These are phyloP conservation scores for Cucurbita maxima DNA, from an alignment of 306 rosid genomes.

Conservation along the genomic window DNA sequence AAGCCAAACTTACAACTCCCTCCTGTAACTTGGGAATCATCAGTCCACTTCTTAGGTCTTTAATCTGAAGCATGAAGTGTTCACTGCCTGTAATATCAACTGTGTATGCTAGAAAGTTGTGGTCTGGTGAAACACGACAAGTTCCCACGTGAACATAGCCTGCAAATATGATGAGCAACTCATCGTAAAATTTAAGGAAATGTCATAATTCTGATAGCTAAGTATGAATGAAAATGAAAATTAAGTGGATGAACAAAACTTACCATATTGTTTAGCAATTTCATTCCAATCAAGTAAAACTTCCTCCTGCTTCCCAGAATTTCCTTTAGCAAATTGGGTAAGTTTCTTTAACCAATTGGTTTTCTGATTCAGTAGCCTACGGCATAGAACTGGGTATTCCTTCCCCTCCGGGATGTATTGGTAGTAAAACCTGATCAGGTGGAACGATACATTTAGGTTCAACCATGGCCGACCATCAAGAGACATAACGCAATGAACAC, in stretches of 20 bases:
- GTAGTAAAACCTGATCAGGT: slow-evolving; percentile 62
- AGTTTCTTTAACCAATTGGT: slow-evolving; percentile 29
- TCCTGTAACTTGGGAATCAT: slow-evolving; percentile 27
- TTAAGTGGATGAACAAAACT: neutral
- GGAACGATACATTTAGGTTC: neutral
- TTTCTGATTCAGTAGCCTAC: slow-evolving; percentile 28
- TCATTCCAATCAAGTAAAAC: slow-evolving; percentile 85
- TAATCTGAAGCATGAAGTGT: slow-evolving; percentile 57
- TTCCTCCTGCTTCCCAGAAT: slow-evolving; percentile 25
- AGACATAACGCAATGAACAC: no score
- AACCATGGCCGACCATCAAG: neutral
- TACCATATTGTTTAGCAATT: slow-evolving; percentile 64
- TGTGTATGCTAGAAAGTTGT: slow-evolving; percentile 73
- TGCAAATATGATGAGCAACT: slow-evolving; percentile 13
- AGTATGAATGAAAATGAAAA: neutral
- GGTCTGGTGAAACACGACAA: slow-evolving; percentile 77
- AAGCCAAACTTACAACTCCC: slow-evolving; percentile 74
- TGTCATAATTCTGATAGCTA: neutral
- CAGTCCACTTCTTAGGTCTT: slow-evolving; percentile 60
- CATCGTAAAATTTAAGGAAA: neutral
- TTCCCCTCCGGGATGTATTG: slow-evolving; percentile 81
- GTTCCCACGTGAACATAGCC: slow-evolving; percentile 94
- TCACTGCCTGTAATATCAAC: slow-evolving; percentile 66
- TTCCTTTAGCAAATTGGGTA: slow-evolving; percentile 16
- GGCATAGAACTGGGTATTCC: slow-evolving; percentile 76